Percentiles rank a stretch among this genome's conserved stretches.
Conservation (phyloP, 2,329 filamentous ascomycete species). For the Neoascochyta sp. region DNA sequence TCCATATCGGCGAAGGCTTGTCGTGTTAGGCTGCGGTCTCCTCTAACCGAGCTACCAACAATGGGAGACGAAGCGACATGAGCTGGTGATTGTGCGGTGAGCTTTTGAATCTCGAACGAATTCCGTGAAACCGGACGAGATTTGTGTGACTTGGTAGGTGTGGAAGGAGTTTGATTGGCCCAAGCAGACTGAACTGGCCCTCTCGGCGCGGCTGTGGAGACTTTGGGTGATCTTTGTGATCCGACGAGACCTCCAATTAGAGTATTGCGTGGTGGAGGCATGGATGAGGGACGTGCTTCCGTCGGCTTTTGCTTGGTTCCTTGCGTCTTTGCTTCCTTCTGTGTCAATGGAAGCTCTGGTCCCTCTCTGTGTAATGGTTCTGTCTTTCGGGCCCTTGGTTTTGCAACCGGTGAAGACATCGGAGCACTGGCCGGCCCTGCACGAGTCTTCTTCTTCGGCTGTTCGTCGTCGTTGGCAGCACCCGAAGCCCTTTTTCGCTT, state of each 20-base stretch:
- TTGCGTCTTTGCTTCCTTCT: not conserved
- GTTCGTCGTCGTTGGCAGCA: not conserved
- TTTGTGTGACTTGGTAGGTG: slow-evolving; percentile 12
- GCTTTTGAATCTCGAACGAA: too few species aligned
- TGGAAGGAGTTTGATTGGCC: slow-evolving; percentile 14
- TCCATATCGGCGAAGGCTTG: slow-evolving; percentile 12
- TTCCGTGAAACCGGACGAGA: too few species aligned
- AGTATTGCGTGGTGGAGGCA: slow-evolving; percentile 3
- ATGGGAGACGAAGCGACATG: too few species aligned
- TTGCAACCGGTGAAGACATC: too few species aligned
- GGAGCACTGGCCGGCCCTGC: too few species aligned
- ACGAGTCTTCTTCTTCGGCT: slow-evolving; percentile 4
- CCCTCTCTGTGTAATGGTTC: too few species aligned
- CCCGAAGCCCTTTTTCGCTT: slow-evolving; percentile 10
- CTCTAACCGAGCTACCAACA: too few species aligned
- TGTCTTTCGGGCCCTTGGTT: too few species aligned
- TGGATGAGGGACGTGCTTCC: slow-evolving; percentile 2
- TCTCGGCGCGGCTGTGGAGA: slow-evolving; percentile 9
- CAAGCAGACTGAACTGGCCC: too few species aligned
- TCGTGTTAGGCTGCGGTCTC: too few species aligned
- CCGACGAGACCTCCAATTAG: slow-evolving; percentile 14
- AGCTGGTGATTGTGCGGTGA: slow-evolving; percentile 3
- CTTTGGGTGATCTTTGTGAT: too few species aligned
- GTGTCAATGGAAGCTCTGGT: too few species aligned
- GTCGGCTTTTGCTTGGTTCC: slow-evolving; percentile 1